Evolutionary conservation across 169 alveolate species (phyloP).

Genomic region (Eimeria sp.): DNA sequence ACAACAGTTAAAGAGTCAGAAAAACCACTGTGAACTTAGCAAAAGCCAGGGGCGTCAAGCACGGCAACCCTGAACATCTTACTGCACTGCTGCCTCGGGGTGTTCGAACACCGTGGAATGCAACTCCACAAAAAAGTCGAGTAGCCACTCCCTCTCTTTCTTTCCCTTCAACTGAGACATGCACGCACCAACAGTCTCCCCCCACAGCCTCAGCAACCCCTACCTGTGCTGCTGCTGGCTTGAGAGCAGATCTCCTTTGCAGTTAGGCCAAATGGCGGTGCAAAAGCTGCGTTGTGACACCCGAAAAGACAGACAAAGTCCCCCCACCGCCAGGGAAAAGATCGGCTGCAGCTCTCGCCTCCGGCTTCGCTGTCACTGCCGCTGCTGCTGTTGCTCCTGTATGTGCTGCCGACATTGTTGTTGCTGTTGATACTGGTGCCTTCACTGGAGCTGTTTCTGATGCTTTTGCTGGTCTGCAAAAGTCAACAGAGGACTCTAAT

Average conservation of each 20-base stretch:
- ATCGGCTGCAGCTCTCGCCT: neutral
- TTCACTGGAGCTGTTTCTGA: neutral
- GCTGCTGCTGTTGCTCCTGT: conserved; percentile 12
- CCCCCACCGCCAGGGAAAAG: no score
- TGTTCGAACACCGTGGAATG: neutral
- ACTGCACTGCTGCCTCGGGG: neutral
- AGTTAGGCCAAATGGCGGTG: no score
- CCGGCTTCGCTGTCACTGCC: neutral
- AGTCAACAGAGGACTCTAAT: neutral
- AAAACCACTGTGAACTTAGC: neutral
- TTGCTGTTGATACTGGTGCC: neutral
- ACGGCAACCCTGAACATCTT: no score
- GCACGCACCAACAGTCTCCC: neutral
- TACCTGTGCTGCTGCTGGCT: no score
- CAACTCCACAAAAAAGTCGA: no score
- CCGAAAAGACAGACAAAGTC: no score
- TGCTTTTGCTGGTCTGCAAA: neutral
- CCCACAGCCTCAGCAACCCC: no score
- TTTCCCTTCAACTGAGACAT: neutral
- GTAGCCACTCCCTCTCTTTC: neutral
- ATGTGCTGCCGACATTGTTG: neutral
- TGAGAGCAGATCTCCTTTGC: no score
- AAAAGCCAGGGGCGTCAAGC: neutral
- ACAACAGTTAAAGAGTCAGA: no score
- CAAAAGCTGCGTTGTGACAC: no score